phyloP scores from a whole-genome alignment of 352 stramenopile species.

The Albugo candida region DNA sequence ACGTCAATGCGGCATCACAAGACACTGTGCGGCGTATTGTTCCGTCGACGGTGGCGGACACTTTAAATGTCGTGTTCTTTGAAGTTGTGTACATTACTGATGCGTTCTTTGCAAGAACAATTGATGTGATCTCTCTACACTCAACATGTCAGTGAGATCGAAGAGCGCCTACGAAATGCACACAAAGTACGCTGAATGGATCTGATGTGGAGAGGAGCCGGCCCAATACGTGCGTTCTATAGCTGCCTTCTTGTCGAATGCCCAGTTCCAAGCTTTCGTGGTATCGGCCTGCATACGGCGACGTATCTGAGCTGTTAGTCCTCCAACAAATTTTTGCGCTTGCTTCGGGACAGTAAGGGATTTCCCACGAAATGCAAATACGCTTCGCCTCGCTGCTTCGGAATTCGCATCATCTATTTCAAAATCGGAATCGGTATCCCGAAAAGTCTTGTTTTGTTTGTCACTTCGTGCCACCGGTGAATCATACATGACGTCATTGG shows the following conservation, averaged over 20 bases:
- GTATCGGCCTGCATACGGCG: constrained; percentile 53
- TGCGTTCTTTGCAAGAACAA: constrained; percentile 29
- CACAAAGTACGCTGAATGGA: constrained; percentile 15
- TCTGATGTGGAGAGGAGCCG: constrained; percentile 36
- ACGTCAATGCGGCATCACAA: constrained; percentile 26
- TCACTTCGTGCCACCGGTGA: constrained; percentile 9
- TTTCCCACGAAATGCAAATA: constrained; percentile 46
- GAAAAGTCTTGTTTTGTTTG: constrained; percentile 1
- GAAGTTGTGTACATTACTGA: constrained; percentile 36
- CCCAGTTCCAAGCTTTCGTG: constrained; percentile 48
- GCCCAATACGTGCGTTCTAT: constrained; percentile 31
- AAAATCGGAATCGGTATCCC: constrained; percentile 6
- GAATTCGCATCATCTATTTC: constrained; percentile 15
- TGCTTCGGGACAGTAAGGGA: constrained; percentile 46
- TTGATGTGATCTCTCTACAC: constrained; percentile 33
- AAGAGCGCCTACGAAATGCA: too few relatives aligned
- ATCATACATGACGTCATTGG: neutral
- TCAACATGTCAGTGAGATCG: neutral
- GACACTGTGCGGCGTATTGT: constrained; percentile 14
- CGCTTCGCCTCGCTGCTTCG: constrained; percentile 18
- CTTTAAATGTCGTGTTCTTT: constrained; percentile 46
- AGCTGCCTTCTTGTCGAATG: constrained; percentile 12
- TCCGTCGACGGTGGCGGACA: constrained; percentile 17
- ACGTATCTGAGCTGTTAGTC: constrained; percentile 51
- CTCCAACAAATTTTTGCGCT: constrained; percentile 49